Percentiles rank a stretch among this genome's conserved stretches.
Conservation (phyloP, 2,329 filamentous ascomycete species). For the Thelonectria discophora region DNA sequence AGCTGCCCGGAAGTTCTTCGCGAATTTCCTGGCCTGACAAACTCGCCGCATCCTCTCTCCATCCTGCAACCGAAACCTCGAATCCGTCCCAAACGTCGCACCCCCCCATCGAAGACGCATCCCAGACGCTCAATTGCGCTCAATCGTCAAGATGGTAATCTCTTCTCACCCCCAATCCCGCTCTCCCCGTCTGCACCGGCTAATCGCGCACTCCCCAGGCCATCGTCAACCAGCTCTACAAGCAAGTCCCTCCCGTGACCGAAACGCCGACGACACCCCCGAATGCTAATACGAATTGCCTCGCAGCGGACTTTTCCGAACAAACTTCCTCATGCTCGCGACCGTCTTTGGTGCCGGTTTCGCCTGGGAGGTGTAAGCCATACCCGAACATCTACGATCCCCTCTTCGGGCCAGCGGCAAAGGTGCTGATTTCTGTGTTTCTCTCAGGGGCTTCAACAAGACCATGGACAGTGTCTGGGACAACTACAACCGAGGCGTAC, state of each 20-base stretch:
- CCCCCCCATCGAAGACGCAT: slow-evolving; percentile 36
- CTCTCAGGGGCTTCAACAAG: slow-evolving; percentile 79
- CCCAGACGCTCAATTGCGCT: slow-evolving; percentile 45
- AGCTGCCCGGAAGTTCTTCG: slow-evolving; percentile 44
- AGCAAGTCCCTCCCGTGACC: slow-evolving; percentile 47
- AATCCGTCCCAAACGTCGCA: slow-evolving; percentile 40
- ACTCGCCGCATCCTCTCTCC: slow-evolving; percentile 43
- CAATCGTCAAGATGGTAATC: slow-evolving; percentile 51
- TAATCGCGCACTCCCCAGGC: slow-evolving; percentile 51
- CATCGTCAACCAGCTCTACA: slow-evolving; percentile 51
- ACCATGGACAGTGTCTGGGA: slow-evolving; percentile 90
- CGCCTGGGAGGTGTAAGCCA: slow-evolving; percentile 87
- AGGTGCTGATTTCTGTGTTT: slow-evolving; percentile 44
- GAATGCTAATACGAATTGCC: slow-evolving; percentile 38
- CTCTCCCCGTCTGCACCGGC: slow-evolving; percentile 31
- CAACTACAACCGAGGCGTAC: slow-evolving; percentile 87
- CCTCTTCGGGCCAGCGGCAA: slow-evolving; percentile 27
- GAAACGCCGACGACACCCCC: slow-evolving; percentile 24
- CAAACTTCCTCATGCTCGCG: slow-evolving; percentile 87
- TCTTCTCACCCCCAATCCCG: neutral
- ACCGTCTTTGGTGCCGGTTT: slow-evolving; percentile 89
- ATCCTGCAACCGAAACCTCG: slow-evolving; percentile 42
- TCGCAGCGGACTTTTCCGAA: slow-evolving; percentile 80
- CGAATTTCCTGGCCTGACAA: slow-evolving; percentile 49
- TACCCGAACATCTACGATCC: slow-evolving; percentile 7